Percentiles rank a stretch among this genome's conserved stretches.
Conservation (phyloP, 257 asterid species). For the Capsicum chinense region DNA sequence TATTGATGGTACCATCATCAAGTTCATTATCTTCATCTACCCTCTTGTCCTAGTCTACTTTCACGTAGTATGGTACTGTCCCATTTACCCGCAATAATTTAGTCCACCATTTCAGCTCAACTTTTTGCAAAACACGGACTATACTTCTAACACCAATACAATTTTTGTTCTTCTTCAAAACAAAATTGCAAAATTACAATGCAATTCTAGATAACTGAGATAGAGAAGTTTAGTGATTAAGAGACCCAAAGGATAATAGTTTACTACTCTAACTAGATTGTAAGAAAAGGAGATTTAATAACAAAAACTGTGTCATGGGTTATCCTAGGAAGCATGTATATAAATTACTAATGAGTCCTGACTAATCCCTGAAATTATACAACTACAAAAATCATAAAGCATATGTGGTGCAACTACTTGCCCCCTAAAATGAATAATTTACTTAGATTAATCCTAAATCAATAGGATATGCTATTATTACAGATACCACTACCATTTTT, state of each 20-base stretch:
- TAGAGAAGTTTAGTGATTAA: not conserved
- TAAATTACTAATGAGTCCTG: not conserved
- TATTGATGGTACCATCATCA: slow-evolving; percentile 42
- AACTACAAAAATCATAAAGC: not conserved
- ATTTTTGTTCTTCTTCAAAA: slow-evolving; percentile 35
- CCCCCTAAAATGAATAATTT: not conserved
- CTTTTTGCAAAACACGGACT: too few species aligned
- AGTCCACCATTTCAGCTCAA: not conserved
- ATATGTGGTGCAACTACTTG: not conserved
- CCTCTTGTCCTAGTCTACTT: too few species aligned
- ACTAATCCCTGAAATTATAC: not conserved
- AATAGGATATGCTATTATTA: not conserved
- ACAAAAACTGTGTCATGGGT: not conserved
- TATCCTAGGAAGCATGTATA: not conserved
- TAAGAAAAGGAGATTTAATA: not conserved
- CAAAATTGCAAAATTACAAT: slow-evolving; percentile 5
- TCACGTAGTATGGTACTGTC: too few species aligned
- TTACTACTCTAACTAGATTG: not conserved
- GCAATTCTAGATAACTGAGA: not conserved
- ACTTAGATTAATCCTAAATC: not conserved
- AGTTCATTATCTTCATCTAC: not conserved
- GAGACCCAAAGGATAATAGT: not conserved
- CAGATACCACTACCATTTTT: not conserved
- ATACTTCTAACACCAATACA: too few species aligned
- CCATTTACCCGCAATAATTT: too few species aligned